Evolutionary conservation across 495 filamentous ascomycete genomes (phyloP), one percentile per base, ranked within the genome.

Genomic region (Hyaloscypha variabilis): DNA sequence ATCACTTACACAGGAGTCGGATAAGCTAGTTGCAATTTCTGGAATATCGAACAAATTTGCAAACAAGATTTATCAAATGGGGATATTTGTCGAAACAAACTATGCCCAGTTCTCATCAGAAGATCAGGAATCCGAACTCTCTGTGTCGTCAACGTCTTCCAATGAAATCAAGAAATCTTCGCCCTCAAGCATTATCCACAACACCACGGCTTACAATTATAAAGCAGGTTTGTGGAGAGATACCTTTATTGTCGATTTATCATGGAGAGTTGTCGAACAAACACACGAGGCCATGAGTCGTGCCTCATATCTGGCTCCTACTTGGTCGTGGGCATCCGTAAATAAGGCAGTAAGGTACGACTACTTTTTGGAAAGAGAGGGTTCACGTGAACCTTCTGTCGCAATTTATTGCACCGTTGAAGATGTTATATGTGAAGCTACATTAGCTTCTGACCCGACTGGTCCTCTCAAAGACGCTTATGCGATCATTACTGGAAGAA

Each of bases 271-370:
- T 8, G 6, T 30, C 29, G 30, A 39, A 11, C 34, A 8, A 17
- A 39, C 29, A 6, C 30, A 58, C 14, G 29, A 24, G 11, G 28
- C 29, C 31, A 25, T 42, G 25, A 23, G 58, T 17, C 8, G 46
- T 13, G 13, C n/a, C 6, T 39, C 21, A 6, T 64, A 57, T 42
- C 51, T 10, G 8, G 62, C 51, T 11, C 62, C 62, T 6, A 56
- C 51, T n/a, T 64, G 62, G 62, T 64, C 62, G 8, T 64, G 62
- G 62, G 52, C 52, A 21, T 64, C 62, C 69, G 58, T 61, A 17
- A 61, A 61, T 49, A 24, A 17, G 11, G 6, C 58, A 23, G 58
- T 61, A 23, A 13, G 23, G 13, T 61, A 61, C 28, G n/a, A 14
- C 14, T 42, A 61, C 58, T 10, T 17, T 34, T 6, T 8, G 11